Base-by-base conservation (phyloP, 2,329 filamentous ascomycete genomes). In the Hypoxylon sp. region DNA sequence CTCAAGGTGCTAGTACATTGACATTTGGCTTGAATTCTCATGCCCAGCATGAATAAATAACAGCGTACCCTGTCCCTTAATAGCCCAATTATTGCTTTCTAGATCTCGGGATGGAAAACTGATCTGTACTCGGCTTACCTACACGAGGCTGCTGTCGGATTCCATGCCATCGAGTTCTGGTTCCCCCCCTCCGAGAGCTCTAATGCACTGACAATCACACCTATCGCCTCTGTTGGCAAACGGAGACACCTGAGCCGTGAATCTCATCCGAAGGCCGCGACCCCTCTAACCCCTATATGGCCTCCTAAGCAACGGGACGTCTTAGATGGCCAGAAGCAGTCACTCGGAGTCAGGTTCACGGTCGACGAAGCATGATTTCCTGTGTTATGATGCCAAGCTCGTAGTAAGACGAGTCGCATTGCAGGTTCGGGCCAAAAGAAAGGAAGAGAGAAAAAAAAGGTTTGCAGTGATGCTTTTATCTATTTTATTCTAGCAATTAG, bases 401-500 rank as follows among this genome's bases (percentile, higher is more conserved):
- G 52, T 62, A 60, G 53, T 59, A 62, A 58, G 55, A 47, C 45
- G 27, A 63, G 55, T 64, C 61, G 61, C 61, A 62, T 60, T 58
- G 59, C 55, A 62, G 52, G 58, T 48, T 48, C 24, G 53, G 18
- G 41, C 41, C 52, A 50, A 60, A 27, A 11, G 10, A 11, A 8
- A 18, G 8, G 3, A 37, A 20, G 7, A 2, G 47, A 37, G 11
- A 8, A 18, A 17, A 2, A 37, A 20, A 4, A 2, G 47, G 33
- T 56, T 62, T 56, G 62, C 62, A 65, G 62, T 60, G 62, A 65
- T 65, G 62, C 62, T 46, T 58, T 33, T 58, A 18, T 65, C 62
- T 65, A 65, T 60, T 63, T 53, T 60, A 55, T 33, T 63, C 62
- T 65, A 65, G 31, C 59, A 51, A 65, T 65, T 65, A 65, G 48